Percentiles rank a stretch among this genome's conserved stretches.
Conservation (phyloP, 495 filamentous ascomycete genomes). For the Alectoria sarmentosa region DNA sequence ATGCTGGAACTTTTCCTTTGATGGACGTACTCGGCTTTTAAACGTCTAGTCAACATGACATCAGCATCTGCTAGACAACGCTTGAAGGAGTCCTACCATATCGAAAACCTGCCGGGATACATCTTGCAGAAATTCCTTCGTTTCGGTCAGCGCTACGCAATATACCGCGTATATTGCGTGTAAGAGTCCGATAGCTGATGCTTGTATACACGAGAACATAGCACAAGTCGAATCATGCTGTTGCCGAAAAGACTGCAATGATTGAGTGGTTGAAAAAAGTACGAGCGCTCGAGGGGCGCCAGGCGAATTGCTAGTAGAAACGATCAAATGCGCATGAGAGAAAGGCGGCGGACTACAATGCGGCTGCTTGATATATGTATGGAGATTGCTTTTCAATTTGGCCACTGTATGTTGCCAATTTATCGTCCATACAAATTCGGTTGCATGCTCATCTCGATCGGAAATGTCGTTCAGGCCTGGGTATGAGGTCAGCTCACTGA, state of each 20-base stretch:
- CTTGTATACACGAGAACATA: not conserved
- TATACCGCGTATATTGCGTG: slow-evolving; percentile 4
- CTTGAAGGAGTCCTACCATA: not conserved
- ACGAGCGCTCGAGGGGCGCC: slow-evolving; percentile 1
- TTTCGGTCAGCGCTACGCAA: slow-evolving; percentile 3
- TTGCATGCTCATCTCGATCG: not conserved
- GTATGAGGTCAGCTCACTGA: not conserved
- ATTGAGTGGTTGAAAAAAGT: slow-evolving; percentile 6
- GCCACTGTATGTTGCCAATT: slow-evolving; percentile 11
- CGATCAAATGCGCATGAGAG: not conserved
- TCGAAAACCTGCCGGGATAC: slow-evolving; percentile 9
- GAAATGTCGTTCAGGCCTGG: not conserved
- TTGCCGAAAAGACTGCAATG: slow-evolving; percentile 7
- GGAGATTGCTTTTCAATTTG: slow-evolving; percentile 10
- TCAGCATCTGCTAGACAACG: not conserved
- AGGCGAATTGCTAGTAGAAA: not conserved
- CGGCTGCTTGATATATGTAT: slow-evolving; percentile 19
- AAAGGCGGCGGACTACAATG: slow-evolving; percentile 2
- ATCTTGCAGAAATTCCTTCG: slow-evolving; percentile 7
- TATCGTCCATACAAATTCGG: not conserved
- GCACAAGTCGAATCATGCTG: not conserved
- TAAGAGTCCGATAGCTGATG: slow-evolving; percentile 6
- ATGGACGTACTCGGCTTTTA: slow-evolving; percentile 12
- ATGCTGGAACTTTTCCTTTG: slow-evolving; percentile 16
- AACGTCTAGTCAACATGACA: slow-evolving; percentile 5